Conservation (phyloP, 2,329 filamentous ascomycete genomes). For the Chrysoporthe austroafricana region DNA sequence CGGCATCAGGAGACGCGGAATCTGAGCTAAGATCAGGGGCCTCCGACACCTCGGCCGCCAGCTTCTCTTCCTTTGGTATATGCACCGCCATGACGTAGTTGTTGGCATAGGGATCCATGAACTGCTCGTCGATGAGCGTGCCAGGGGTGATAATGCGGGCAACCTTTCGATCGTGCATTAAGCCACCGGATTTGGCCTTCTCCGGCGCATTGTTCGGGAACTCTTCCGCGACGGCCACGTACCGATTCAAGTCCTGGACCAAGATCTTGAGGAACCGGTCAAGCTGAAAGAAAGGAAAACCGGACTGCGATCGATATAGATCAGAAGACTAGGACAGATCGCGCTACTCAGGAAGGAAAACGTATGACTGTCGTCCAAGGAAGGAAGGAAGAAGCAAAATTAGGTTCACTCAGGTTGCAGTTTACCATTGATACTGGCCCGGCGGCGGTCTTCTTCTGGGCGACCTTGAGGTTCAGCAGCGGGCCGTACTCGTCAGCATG, state of each 20-base stretch:
- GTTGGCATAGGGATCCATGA: constrained; percentile 91
- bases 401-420: constrained; percentile 8
- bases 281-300: constrained; percentile 91
- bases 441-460: constrained; percentile 76
- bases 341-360: constrained; percentile 19
- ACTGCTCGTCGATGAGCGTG: constrained; percentile 95
- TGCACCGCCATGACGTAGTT: constrained; percentile 90
- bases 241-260: constrained; percentile 86
- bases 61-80: constrained; percentile 38
- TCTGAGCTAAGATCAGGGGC: background rate
- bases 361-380: constrained; percentile 25
- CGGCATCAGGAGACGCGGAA: constrained; percentile 7
- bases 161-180: constrained; percentile 84
- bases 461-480: constrained; percentile 84
- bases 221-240: constrained; percentile 94
- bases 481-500: constrained; percentile 90
- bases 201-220: constrained; percentile 74
- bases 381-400: constrained; percentile 3
- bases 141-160: constrained; percentile 90
- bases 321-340: constrained; percentile 30
- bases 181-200: constrained; percentile 73
- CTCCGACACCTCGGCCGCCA: background rate
- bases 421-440: constrained; percentile 84
- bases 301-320: constrained; percentile 61
- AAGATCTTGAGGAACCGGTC: constrained; percentile 92